Evolutionary conservation across 2,329 filamentous ascomycete species (phyloP), one percentile per base, ranked within the genome.

Genomic region (Epichloe elymi): DNA sequence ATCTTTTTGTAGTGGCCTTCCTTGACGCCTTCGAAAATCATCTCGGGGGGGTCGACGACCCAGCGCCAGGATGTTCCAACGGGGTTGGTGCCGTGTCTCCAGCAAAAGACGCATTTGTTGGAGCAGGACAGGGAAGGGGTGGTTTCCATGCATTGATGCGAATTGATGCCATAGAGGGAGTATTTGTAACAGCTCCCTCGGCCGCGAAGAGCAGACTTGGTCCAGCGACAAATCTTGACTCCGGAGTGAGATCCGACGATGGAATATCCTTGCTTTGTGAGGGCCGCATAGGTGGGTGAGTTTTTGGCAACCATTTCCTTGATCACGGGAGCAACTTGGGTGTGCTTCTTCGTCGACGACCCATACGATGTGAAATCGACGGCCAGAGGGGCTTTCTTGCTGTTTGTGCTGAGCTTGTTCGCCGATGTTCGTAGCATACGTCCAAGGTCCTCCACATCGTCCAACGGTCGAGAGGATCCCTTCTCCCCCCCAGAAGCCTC

Each of bases 21-120:
- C 65, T 94, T 95, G 56, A 95, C 88, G 46, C 91, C 91, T 38
- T 85, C 72, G 63, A 96, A 95, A 59, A 97, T 95, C 60, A 89
- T 67, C 23, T 95, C 85, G 0, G 91, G 90, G 0, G 91, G 84
- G 63, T 97, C 93, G 33, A 96, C 88, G 48, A 90, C 81, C 91
- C 91, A 98, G 54, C 91, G 83, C 91, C 93, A 97, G 4, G 86
- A 95, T 3, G 93, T 97, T 46, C 90, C 90, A 0, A 97, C 93
- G 0, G 91, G 91, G 65, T 97, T 98, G 0, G 93, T 97, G 49
- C 91, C 93, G 64, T 97, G 93, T 6, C 93, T 83, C 93, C 91
- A 98, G 75, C 91, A 98, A 68, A 97, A 98, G 57, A 98, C 88
- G 67, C 93, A 97, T 67, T 98, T 97, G 73, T 97, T 97, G 55